Base-by-base conservation (phyloP, 805 yeast genomes). In the Spathaspora boniae region DNA sequence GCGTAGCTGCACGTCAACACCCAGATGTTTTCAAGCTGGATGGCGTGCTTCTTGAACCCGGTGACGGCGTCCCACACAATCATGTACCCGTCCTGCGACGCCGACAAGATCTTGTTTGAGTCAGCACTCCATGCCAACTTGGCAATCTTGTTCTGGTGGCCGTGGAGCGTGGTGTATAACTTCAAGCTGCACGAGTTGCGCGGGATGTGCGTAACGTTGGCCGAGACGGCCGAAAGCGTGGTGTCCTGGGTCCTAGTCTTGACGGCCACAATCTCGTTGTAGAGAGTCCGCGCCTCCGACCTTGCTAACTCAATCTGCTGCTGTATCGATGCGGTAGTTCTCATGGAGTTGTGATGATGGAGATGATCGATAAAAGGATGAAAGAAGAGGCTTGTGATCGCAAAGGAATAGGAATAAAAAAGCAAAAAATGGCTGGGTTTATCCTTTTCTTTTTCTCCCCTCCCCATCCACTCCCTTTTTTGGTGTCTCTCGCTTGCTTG, bases 51-150 rank as follows among this genome's bases (percentile, higher is more conserved):
- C 51, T 88, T 89, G 43, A 74, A 63, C 3, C 88, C 89, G 0
- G 86, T 74, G 3, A 72, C 62, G 0, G 86, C 70, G 54, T 88
- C 91, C 96, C 97, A 89, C 15, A 86, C 58, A 25, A 89, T 67
- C 66, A 87, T 66, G 51, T 77, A 83, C 2, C 95, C 96, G 58
- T 89, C 97, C 53, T 86, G 95, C 17, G 91, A 80, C 0, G 86
- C 87, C 33, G 87, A 76, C 6, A 87, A 56, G 2, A 88, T 51
- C 29, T 69, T 70, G 29, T 60, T 56, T n/a, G 84, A 72, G 51
- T 81, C 80, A 1, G 65, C 54, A 36, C 78, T 72, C 94, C 96
- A 85, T 34, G 76, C 66, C 38, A 84, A 63, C 39, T 78, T 76
- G 6, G 80, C 71, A 15, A 88, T 73, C 51, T 88, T 87, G 51